Evolutionary conservation across 371 early-diverging fungal species (phyloP), one percentile per base, ranked within the genome.

Genomic region (Mucor piriformis): DNA sequence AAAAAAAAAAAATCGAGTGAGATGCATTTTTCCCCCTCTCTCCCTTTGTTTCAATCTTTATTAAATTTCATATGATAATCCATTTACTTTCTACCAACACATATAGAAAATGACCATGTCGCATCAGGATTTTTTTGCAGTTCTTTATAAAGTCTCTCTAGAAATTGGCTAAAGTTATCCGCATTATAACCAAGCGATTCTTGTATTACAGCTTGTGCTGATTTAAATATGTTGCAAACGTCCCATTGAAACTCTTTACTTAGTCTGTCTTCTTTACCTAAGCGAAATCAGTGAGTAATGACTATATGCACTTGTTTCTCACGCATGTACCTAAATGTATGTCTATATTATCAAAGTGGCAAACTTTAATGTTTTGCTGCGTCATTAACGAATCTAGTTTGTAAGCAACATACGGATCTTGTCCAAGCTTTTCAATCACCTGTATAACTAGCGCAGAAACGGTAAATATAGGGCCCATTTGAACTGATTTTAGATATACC

Each of bases 341-440:
- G 21, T 58, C 62, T 43, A 71, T 63, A 43, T 40, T 57, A 37
- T 63, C 67, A 20, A 32, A 40, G 16, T 73, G 50, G 3, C 77
- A 34, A 0, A 76, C 50, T 15, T 61, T 23, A 23, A 82, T 65
- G 1, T 76, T 68, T 8, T 67, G 67, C 16, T 72, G 55, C 42
- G 63, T 44, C 29, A 81, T 23, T 16, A 78, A 33, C 1, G 43
- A 32, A 8, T 61, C 67, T 23, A 85, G 42, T 43, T 83, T 77
- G 37, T 50, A 60, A 21, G 79, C 70, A 24, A 76, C 76, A 52
- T 68, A 77, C 11, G 82, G 71, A n/a, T 85, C 83, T 42, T 82
- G 76, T 20, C 81, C 83, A 40, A 67, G 50, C n/a, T 40, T 49
- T 4, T 46, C 52, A 24, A 75, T 67, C 4, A 69, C 55, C 15